phyloP scores from a whole-genome alignment of 1,139 yeast genomes.

The Saccharomyces hybrid region DNA sequence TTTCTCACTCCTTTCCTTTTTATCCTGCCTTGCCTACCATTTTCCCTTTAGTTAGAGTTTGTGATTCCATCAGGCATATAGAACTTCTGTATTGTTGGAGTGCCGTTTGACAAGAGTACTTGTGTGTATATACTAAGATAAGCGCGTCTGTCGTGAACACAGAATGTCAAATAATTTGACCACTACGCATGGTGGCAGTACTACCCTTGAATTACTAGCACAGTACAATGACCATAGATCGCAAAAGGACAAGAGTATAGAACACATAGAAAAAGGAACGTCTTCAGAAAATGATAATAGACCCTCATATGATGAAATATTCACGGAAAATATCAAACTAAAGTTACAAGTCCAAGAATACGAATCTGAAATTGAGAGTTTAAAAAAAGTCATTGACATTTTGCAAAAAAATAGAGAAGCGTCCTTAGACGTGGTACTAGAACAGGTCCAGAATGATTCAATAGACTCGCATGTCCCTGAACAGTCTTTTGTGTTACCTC shows the following conservation, averaged over 20 bases:
- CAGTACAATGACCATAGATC: slow-evolving; percentile 14
- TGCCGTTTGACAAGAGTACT: not conserved
- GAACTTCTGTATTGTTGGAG: not conserved
- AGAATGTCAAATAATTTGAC: not conserved
- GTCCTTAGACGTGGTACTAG: slow-evolving; percentile 9
- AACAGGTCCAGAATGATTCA: slow-evolving; percentile 10
- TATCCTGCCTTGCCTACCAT: not conserved
- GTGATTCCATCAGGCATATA: not conserved
- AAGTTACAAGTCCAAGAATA: slow-evolving; percentile 23
- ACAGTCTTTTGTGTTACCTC: slow-evolving; percentile 21
- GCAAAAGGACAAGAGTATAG: slow-evolving; percentile 12
- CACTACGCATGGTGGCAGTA: not conserved
- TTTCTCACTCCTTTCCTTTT: not conserved
- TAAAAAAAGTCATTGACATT: slow-evolving; percentile 18
- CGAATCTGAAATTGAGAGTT: slow-evolving; percentile 22
- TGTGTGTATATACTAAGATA: slow-evolving; percentile 20
- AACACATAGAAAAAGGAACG: slow-evolving; percentile 9
- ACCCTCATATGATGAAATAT: slow-evolving; percentile 27
- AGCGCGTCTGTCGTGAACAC: not conserved
- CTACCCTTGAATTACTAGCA: slow-evolving; percentile 14
- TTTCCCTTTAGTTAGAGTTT: not conserved
- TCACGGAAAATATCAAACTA: slow-evolving; percentile 27
- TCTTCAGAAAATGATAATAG: slow-evolving; percentile 7
- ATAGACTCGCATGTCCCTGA: slow-evolving; percentile 3
- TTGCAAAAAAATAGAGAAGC: slow-evolving; percentile 7